A percentile compares a stretch with the other conserved stretches of the same genome.
These are phyloP conservation scores for Leishmania gerbilli DNA, from an alignment of 208 protist species.

Conservation along the genomic window DNA sequence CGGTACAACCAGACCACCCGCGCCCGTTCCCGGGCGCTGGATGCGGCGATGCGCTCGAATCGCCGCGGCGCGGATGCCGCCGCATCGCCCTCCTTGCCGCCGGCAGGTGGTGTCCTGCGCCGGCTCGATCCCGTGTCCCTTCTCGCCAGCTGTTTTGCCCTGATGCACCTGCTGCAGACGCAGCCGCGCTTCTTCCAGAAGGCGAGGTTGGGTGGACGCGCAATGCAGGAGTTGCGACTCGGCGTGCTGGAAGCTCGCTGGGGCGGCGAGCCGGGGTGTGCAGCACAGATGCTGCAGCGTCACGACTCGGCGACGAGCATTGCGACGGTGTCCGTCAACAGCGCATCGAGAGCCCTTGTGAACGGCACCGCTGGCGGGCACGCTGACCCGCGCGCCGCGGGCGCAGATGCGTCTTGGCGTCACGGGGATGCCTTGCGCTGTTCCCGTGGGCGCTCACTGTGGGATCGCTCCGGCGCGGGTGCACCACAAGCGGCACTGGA, in stretches of 20 bases:
- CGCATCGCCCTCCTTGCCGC: background rate
- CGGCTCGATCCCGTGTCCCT: conserved; percentile 11
- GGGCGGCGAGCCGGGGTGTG: background rate
- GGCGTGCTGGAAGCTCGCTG: conserved; percentile 12
- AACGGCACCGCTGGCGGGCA: background rate
- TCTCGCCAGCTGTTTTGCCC: conserved; percentile 21
- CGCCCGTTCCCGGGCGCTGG: background rate
- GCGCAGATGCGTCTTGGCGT: background rate
- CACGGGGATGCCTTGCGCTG: too few relatives aligned
- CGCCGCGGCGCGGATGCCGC: background rate
- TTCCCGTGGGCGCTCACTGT: conserved; percentile 18
- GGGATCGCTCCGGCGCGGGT: background rate
- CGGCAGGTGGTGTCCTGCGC: background rate
- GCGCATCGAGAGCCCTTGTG: background rate
- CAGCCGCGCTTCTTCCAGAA: conserved; percentile 15
- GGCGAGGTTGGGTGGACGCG: conserved; percentile 17
- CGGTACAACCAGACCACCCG: conserved; percentile 5
- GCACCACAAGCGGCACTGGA: background rate
- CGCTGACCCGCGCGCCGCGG: background rate
- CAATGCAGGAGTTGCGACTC: conserved; percentile 21
- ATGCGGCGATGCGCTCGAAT: background rate
- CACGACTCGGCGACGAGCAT: background rate
- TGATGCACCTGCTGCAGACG: conserved; percentile 27
- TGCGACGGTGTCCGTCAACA: background rate
- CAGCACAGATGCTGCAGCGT: conserved; percentile 24